phyloP scores from a whole-genome alignment of 768 basidiomycete genomes.

The Mycena belliarum region DNA sequence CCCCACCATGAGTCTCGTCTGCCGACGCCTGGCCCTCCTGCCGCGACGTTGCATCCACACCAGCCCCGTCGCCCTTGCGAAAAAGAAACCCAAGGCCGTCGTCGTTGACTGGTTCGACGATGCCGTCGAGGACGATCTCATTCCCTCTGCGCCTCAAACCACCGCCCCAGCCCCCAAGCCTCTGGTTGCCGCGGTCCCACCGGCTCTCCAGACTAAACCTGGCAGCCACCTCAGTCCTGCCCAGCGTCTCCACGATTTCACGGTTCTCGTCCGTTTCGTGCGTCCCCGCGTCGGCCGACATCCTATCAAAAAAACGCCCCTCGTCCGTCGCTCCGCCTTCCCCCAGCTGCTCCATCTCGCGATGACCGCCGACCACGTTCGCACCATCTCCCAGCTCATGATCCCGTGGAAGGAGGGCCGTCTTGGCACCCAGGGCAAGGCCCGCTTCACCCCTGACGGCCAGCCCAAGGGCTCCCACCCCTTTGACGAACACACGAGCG shows the following conservation, averaged over 20 bases:
- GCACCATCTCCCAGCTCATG: constrained; percentile 17
- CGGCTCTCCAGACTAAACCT: background rate
- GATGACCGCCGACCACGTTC: constrained; percentile 9
- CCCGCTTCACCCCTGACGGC: constrained; percentile 12
- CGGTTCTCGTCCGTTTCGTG: constrained; percentile 11
- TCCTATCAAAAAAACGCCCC: constrained; percentile 12
- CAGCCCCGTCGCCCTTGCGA: constrained; percentile 5
- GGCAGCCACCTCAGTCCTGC: background rate
- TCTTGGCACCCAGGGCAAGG: constrained; percentile 19
- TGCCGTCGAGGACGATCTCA: constrained; percentile 15
- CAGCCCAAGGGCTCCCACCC: constrained; percentile 15
- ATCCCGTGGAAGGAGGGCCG: constrained; percentile 20
- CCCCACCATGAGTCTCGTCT: constrained; percentile 2
- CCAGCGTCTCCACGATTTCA: constrained; percentile 5
- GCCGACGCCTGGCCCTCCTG: background rate
- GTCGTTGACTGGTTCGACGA: constrained; percentile 5
- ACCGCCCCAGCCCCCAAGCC: too few relatives aligned
- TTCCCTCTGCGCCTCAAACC: background rate
- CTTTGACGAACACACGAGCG: constrained; percentile 15
- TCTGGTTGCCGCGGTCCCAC: background rate
- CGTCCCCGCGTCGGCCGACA: constrained; percentile 17
- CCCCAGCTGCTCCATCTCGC: constrained; percentile 19
- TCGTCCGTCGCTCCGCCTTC: constrained; percentile 13
- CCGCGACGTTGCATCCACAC: constrained; percentile 5
- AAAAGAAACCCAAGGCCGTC: background rate